phyloP scores from a whole-genome alignment of 768 basidiomycete species.

The Trametes gibbosa region DNA sequence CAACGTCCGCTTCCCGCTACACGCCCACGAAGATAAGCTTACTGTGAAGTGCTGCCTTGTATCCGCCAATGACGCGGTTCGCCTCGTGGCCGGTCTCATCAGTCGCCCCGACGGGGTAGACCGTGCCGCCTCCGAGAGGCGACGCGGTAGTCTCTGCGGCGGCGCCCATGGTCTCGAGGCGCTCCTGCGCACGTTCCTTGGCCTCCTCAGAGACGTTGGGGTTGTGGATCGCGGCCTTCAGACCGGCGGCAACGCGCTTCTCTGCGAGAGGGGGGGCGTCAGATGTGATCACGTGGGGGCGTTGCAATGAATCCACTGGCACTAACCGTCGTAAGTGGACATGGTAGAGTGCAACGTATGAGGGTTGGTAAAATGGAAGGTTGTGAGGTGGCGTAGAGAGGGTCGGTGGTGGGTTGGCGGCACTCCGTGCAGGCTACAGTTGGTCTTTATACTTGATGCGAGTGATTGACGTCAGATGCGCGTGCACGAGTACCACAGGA shows the following conservation, averaged over 20 bases:
- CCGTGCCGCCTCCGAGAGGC: not conserved
- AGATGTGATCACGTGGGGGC: not conserved
- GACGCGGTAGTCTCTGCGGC: slow-evolving; percentile 7
- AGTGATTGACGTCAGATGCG: too few relatives aligned
- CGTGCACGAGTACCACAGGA: too few relatives aligned
- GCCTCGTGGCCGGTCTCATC: slow-evolving; percentile 17
- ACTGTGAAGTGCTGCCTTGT: slow-evolving; percentile 50
- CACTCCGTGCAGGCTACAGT: too few relatives aligned
- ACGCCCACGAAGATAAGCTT: not conserved
- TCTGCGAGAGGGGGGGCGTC: not conserved
- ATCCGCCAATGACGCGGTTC: slow-evolving; percentile 40
- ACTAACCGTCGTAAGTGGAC: slow-evolving; percentile 14
- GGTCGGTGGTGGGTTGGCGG: not conserved
- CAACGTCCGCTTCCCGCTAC: not conserved
- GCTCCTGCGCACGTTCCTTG: slow-evolving; percentile 45
- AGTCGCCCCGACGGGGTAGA: not conserved
- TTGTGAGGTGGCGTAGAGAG: too few relatives aligned
- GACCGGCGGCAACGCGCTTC: slow-evolving; percentile 50
- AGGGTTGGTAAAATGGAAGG: not conserved
- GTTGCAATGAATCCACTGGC: not conserved
- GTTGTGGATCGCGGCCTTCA: slow-evolving; percentile 59
- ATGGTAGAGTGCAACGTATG: slow-evolving; percentile 1
- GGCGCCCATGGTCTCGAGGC: slow-evolving; percentile 41
- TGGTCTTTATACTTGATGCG: too few relatives aligned
- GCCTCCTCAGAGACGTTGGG: slow-evolving; percentile 56